Percentiles rank a stretch among this genome's conserved stretches.
Conservation (phyloP, 1,284 basidiomycete species). For the Puccinia coronata region DNA sequence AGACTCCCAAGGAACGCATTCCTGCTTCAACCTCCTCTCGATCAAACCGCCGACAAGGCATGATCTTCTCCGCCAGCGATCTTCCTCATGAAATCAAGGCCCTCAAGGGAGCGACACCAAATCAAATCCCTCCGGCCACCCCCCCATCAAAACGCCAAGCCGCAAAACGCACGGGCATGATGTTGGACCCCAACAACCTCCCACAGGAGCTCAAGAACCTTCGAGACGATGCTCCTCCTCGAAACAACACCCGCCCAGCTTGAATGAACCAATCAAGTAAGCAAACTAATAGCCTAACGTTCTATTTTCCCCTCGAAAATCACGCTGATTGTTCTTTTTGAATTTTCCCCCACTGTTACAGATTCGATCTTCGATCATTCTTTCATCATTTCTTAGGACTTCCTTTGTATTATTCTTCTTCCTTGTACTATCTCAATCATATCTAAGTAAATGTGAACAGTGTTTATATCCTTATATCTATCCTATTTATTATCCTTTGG, state of each 20-base stretch:
- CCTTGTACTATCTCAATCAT: not conserved
- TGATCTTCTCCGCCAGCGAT: not conserved
- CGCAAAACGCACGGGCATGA: not conserved
- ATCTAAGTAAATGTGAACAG: not conserved
- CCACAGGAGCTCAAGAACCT: not conserved
- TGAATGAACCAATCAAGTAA: not conserved
- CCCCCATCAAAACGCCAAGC: not conserved
- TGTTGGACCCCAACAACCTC: not conserved
- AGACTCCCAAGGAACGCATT: too few relatives aligned
- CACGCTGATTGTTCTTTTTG: not conserved
- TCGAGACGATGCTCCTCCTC: not conserved
- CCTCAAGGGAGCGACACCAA: not conserved
- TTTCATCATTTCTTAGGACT: not conserved
- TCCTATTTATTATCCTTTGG: too few relatives aligned
- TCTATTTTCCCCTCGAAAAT: not conserved
- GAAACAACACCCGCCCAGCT: not conserved
- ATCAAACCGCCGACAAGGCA: not conserved
- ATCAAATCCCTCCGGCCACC: not conserved
- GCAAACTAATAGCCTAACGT: too few relatives aligned
- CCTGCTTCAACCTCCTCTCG: too few relatives aligned
- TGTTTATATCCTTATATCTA: not conserved
- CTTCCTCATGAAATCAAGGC: slow-evolving; percentile 11
- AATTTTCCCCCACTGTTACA: not conserved
- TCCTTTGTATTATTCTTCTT: not conserved
- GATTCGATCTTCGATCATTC: not conserved